Percentiles rank a stretch among this genome's conserved stretches.
phyloP scores from a whole-genome alignment of 2,329 filamentous ascomycete species.

The Sordariomycetes sp. region DNA sequence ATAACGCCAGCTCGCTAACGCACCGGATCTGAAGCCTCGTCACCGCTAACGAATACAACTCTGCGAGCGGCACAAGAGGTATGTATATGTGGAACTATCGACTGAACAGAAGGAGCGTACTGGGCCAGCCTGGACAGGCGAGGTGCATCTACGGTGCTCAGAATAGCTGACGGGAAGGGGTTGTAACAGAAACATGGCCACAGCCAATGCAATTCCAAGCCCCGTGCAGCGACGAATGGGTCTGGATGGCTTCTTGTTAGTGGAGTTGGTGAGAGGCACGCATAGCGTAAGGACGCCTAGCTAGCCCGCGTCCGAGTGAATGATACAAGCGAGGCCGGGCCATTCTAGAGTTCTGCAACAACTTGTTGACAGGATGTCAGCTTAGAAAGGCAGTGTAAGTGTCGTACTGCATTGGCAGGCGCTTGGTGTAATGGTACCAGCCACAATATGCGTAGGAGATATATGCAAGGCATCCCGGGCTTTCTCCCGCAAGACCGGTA shows the following conservation, averaged over 20 bases:
- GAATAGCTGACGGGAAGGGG: not conserved
- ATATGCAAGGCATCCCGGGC: not conserved
- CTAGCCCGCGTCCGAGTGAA: not conserved
- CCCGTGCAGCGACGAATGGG: not conserved
- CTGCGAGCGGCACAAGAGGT: not conserved
- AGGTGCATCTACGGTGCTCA: not conserved
- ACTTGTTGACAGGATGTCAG: not conserved
- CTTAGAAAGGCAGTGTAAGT: not conserved
- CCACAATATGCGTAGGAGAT: not conserved
- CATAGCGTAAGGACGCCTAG: not conserved
- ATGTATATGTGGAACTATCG: not conserved
- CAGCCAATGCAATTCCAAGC: not conserved
- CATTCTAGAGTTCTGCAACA: not conserved
- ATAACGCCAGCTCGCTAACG: slow-evolving; percentile 1
- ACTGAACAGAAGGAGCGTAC: not conserved
- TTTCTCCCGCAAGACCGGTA: slow-evolving; percentile 1
- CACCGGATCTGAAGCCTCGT: slow-evolving; percentile 1
- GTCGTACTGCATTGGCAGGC: not conserved
- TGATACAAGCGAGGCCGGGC: not conserved
- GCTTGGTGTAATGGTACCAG: not conserved
- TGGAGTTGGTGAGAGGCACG: not conserved
- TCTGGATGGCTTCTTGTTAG: not conserved
- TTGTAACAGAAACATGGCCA: not conserved
- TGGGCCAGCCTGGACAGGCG: not conserved
- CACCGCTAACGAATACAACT: not conserved